Conservation (phyloP, 768 basidiomycete species). For the Mycena alexandri region DNA sequence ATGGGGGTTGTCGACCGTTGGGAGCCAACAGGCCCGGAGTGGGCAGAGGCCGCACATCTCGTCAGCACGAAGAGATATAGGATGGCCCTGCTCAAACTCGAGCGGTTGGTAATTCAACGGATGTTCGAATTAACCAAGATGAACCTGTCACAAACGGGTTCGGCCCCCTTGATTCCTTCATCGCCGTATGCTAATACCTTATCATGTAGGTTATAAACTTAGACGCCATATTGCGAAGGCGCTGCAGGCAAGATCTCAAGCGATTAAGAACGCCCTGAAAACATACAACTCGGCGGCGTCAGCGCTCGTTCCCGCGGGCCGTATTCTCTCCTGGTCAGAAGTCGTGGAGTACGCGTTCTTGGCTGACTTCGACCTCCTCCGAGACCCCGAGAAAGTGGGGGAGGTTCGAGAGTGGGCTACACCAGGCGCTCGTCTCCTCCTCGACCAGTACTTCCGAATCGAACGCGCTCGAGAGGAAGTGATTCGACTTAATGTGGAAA, state of each 20-base stretch:
- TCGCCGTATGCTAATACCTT: not conserved
- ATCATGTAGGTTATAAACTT: conserved; percentile 37
- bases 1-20: conserved; percentile 31
- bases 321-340: conserved; percentile 36
- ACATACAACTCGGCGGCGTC: conserved; percentile 38
- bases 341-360: conserved; percentile 43
- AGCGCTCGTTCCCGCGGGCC: conserved; percentile 22
- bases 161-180: too few species aligned
- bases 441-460: conserved; percentile 38
- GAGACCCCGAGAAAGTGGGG: conserved; percentile 20
- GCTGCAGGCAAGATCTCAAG: conserved; percentile 36
- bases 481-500: conserved; percentile 40
- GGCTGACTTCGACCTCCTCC: conserved; percentile 41
- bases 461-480: conserved; percentile 43
- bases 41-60: conserved; percentile 21
- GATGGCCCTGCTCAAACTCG: conserved; percentile 27
- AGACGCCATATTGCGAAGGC: conserved; percentile 40
- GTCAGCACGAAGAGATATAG: conserved; percentile 26
- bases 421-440: conserved; percentile 28
- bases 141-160: conserved; percentile 39
- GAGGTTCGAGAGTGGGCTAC: too few species aligned
- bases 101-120: conserved; percentile 27
- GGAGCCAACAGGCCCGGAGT: conserved; percentile 29
- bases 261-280: conserved; percentile 38
- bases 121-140: conserved; percentile 42